These are phyloP conservation scores for Apostasia ramifera DNA, from an alignment of 106 monocot species.

Conservation along the genomic window DNA sequence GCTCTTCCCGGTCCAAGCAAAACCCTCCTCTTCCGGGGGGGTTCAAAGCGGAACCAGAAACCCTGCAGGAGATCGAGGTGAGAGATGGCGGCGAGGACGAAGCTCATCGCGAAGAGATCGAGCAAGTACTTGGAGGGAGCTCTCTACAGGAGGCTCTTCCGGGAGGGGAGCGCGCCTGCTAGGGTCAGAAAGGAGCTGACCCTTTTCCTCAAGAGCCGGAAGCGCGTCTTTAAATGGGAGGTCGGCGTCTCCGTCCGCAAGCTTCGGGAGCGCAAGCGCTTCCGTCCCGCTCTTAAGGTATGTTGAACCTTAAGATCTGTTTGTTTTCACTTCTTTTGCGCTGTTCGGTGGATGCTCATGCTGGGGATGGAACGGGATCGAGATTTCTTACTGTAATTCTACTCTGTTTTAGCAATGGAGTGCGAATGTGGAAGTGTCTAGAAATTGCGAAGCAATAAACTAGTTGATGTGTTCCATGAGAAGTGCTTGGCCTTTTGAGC, in stretches of 20 bases:
- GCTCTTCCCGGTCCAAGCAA: too few relatives aligned
- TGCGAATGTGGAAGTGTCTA: too few relatives aligned
- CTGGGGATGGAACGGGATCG: too few relatives aligned
- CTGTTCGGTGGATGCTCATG: too few relatives aligned
- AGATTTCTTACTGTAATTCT: too few relatives aligned
- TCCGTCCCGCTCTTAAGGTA: constrained; percentile 86
- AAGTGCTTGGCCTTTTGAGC: too few relatives aligned
- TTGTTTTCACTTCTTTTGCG: too few relatives aligned
- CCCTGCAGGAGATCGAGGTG: background rate
- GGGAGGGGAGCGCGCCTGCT: constrained; percentile 48
- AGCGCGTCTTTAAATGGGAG: constrained; percentile 95
- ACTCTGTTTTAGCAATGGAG: too few relatives aligned
- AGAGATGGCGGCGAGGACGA: constrained; percentile 28
- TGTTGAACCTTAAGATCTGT: background rate
- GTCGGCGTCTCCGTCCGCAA: constrained; percentile 77
- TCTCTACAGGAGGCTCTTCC: constrained; percentile 71
- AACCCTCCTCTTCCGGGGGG: background rate
- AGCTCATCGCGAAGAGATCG: constrained; percentile 54
- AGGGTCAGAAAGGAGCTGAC: constrained; percentile 55
- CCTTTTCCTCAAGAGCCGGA: constrained; percentile 78
- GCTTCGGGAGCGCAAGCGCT: constrained; percentile 60
- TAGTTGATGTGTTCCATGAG: too few relatives aligned
- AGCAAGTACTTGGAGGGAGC: constrained; percentile 92
- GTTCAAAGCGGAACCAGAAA: background rate
- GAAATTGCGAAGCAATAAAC: too few relatives aligned